Percentiles rank a stretch among this genome's conserved stretches.
These are phyloP conservation scores for Arachnomyces sp. DNA, from an alignment of 2,329 filamentous ascomycete genomes.

Conservation along the genomic window DNA sequence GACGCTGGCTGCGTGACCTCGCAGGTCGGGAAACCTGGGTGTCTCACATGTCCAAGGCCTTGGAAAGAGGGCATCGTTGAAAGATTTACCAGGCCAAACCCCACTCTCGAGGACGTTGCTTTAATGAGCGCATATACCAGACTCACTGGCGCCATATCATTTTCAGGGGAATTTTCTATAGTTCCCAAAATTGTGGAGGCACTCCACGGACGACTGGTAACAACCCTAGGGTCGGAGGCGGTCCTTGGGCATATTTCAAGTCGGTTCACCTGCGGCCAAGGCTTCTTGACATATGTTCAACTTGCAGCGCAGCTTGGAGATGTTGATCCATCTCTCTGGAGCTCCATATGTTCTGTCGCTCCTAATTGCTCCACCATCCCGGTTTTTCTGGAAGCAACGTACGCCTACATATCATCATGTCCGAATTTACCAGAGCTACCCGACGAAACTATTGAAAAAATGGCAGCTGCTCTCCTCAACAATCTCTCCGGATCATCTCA, in stretches of 20 bases:
- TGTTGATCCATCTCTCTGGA: constrained; percentile 56
- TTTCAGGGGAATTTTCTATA: constrained; percentile 54
- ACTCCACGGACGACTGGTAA: constrained; percentile 58
- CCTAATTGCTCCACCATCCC: constrained; percentile 57
- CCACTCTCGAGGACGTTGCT: constrained; percentile 52
- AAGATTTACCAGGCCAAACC: constrained; percentile 50
- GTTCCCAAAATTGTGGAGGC: constrained; percentile 59
- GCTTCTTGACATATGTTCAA: constrained; percentile 64
- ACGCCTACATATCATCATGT: constrained; percentile 40
- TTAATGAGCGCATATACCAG: constrained; percentile 62
- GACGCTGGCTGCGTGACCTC: constrained; percentile 45
- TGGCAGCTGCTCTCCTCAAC: constrained; percentile 58
- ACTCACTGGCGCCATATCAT: constrained; percentile 53
- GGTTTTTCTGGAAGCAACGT: constrained; percentile 58
- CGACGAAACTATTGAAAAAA: constrained; percentile 51
- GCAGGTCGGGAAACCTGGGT: constrained; percentile 32
- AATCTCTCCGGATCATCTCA: constrained; percentile 73
- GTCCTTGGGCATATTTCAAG: constrained; percentile 55
- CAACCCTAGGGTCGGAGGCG: constrained; percentile 56
- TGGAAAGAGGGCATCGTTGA: constrained; percentile 68
- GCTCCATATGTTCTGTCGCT: constrained; percentile 58
- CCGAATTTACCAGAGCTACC: constrained; percentile 28
- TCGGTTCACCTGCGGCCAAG: constrained; percentile 67
- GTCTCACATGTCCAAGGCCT: constrained; percentile 32
- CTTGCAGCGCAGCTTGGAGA: constrained; percentile 55